phyloP scores from a whole-genome alignment of 495 filamentous ascomycete genomes.

The Friedmanniomyces simplex region DNA sequence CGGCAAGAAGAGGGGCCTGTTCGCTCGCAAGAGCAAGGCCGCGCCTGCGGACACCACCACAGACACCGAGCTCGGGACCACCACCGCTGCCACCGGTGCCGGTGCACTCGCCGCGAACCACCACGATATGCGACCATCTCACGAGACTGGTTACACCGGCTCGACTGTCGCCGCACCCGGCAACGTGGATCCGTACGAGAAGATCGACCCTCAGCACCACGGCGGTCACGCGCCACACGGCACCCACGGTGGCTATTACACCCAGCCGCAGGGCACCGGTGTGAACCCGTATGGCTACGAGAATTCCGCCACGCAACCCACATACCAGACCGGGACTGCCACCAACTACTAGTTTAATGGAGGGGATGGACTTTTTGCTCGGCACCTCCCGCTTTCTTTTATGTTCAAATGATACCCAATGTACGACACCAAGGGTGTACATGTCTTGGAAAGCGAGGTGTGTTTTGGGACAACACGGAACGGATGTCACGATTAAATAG shows the following conservation, averaged over 20 bases:
- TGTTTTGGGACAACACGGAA: too few species aligned
- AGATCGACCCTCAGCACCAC: not conserved
- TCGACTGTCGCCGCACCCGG: conserved; percentile 22
- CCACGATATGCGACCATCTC: conserved; percentile 23
- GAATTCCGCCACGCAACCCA: not conserved
- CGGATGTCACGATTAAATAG: too few species aligned
- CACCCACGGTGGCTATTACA: conserved; percentile 22
- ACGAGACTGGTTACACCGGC: conserved; percentile 31
- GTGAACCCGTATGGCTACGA: conserved; percentile 26
- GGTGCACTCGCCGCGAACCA: conserved; percentile 14
- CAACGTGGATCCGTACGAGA: not conserved
- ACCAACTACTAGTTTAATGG: conserved; percentile 17
- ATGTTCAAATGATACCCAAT: too few species aligned
- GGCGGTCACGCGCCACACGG: not conserved
- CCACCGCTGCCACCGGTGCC: conserved; percentile 16
- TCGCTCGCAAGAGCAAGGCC: conserved; percentile 37
- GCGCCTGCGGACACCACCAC: conserved; percentile 15
- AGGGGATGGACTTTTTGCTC: too few species aligned
- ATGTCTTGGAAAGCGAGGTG: too few species aligned
- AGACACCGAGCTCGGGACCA: conserved; percentile 21
- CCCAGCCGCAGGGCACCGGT: conserved; percentile 18
- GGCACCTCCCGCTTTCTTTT: too few species aligned
- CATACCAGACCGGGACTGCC: conserved; percentile 12
- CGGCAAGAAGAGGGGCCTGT: conserved; percentile 35
- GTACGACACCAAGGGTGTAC: too few species aligned